Evolutionary conservation across 2,329 filamentous ascomycete genomes (phyloP).

Genomic region (Fusarium pseudocircinatum): DNA sequence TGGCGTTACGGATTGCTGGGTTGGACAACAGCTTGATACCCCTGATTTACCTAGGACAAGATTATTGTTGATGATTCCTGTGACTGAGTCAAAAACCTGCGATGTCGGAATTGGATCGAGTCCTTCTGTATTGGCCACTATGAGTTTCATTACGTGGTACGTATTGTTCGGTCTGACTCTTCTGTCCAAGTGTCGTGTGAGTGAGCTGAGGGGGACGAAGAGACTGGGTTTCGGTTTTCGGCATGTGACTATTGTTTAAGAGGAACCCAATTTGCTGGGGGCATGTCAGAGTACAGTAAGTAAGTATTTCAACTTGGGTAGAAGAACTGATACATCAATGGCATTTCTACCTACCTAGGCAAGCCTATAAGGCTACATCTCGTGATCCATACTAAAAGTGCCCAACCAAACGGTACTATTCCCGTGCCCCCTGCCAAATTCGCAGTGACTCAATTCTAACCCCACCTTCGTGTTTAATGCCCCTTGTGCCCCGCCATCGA

Average conservation of each 20-base stretch:
- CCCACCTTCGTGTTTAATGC: conserved; percentile 48
- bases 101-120: neutral
- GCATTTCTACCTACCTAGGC: neutral
- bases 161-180: neutral
- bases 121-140: neutral
- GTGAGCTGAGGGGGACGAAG: neutral
- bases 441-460: conserved; percentile 47
- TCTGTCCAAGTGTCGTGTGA: neutral
- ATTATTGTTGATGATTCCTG: neutral
- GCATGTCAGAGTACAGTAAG: neutral
- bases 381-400: neutral
- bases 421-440: conserved; percentile 12
- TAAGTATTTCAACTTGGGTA: neutral
- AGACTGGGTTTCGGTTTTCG: neutral
- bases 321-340: neutral
- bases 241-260: neutral
- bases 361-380: neutral
- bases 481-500: conserved; percentile 46
- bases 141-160: neutral
- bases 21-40: conserved; percentile 41
- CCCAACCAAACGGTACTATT: neutral
- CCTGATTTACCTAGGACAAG: conserved; percentile 9
- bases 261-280: neutral
- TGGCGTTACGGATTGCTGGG: conserved; percentile 36
- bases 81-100: conserved; percentile 6